Conservation (phyloP, 139 green algal genomes). For the Auxenochlorella pyrenoidosa region DNA sequence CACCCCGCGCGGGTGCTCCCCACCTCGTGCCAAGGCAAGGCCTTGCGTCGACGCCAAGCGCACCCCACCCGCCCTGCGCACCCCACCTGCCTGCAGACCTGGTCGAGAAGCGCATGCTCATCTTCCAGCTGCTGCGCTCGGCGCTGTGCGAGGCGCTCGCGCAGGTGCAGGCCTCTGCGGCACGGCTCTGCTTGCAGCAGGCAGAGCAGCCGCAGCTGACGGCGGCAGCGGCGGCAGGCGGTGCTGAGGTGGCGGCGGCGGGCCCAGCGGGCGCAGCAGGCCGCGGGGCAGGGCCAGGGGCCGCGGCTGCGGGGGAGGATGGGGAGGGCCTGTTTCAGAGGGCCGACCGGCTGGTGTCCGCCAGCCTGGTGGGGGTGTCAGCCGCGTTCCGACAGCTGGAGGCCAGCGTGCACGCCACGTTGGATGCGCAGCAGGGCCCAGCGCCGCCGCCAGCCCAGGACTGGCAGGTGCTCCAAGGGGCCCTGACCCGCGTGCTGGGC, state of each 20-base stretch:
- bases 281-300: background rate
- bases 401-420: constrained; percentile 3
- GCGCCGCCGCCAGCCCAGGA: background rate
- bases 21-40: too few relatives aligned
- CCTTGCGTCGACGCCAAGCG: too few relatives aligned
- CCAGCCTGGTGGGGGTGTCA: constrained; percentile 9
- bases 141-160: constrained; percentile 55
- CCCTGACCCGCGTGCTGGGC: constrained; percentile 6
- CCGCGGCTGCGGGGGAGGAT: background rate
- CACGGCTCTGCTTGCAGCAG: constrained; percentile 45
- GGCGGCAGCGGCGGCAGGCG: background rate
- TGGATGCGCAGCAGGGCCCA: constrained; percentile 33
- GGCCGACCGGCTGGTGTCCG: background rate
- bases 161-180: constrained; percentile 36
- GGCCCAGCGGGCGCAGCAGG: background rate
- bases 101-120: constrained; percentile 46
- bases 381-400: constrained; percentile 28
- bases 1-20: too few relatives aligned
- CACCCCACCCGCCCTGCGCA: too few relatives aligned
- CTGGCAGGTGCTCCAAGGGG: constrained; percentile 19
- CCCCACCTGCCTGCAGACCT: constrained; percentile 14
- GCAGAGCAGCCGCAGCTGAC: background rate
- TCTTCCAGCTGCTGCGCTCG: constrained; percentile 51
- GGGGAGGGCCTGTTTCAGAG: constrained; percentile 37
- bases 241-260: too few relatives aligned